Percentiles rank a stretch among this genome's conserved stretches.
These are phyloP conservation scores for Wickerhamiella domercqiae DNA, from an alignment of 805 yeast genomes.

Conservation along the genomic window DNA sequence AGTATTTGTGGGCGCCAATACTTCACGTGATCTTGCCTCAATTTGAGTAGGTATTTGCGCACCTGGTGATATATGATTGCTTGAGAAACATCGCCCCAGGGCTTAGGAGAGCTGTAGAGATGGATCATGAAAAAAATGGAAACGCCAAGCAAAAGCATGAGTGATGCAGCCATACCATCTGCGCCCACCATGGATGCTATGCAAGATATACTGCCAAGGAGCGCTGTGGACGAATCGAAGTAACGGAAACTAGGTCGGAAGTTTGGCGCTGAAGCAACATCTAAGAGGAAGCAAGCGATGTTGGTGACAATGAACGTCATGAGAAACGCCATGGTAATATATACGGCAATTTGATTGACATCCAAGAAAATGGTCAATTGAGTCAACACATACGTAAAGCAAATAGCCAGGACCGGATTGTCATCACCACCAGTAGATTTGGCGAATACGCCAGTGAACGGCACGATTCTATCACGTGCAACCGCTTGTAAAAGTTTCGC, in stretches of 20 bases:
- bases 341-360: conserved; percentile 84
- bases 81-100: conserved; percentile 98
- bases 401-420: conserved; percentile 44
- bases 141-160: conserved; percentile 50
- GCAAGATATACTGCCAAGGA: conserved; percentile 54
- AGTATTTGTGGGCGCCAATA: conserved; percentile 97
- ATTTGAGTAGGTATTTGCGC: conserved; percentile 67
- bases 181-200: conserved; percentile 84
- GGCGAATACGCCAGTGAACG: conserved; percentile 53
- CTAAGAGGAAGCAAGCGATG: conserved; percentile 78
- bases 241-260: conserved; percentile 90
- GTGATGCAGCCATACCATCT: conserved; percentile 76
- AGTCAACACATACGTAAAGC: conserved; percentile 66
- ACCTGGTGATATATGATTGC: conserved; percentile 92
- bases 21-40: conserved; percentile 85
- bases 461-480: conserved; percentile 76
- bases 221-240: conserved; percentile 71
- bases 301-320: conserved; percentile 94
- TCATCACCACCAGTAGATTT: conserved; percentile 35
- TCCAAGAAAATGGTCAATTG: conserved; percentile 80
- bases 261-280: conserved; percentile 91
- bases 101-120: conserved; percentile 82
- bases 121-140: conserved; percentile 67
- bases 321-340: conserved; percentile 91
- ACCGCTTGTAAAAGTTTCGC: conserved; percentile 84